Base-by-base conservation (phyloP, 306 rosid genomes). In the Cicer yamashitae region DNA sequence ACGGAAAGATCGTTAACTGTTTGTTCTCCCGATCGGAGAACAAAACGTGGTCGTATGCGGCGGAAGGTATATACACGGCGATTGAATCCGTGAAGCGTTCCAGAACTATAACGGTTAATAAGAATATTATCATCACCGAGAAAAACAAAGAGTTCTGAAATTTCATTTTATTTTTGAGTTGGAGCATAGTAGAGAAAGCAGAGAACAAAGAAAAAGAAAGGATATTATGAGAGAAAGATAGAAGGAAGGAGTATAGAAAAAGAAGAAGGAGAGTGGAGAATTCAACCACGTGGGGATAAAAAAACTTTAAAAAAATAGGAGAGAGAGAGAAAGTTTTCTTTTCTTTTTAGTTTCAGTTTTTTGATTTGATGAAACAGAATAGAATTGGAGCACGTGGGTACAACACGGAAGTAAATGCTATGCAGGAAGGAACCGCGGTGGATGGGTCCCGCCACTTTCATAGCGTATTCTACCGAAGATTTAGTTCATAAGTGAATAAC, bases 351-450 rank as follows among this genome's bases (percentile, higher is more conserved):
- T 48, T 59, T 51, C 1, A 58, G 12, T 30, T 39, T 3, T 30
- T 62, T 8, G 0, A 41, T 22, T 17, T 5, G 14, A 41, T 15
- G 22, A 66, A 48, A 10, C 10, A 20, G 62, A 56, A 20, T 5
- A 13, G 30, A 70, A 84, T 74, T 78, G 18, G 1, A 78, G 70
- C 88, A 85, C 88, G 88, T 85, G 83, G 71, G 63, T n/a, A 15
- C 18, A 51, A 64, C 9, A 45, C 10, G 51, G 47, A 52, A 14
- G 70, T 53, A 20, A 71, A 62, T 67, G 69, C 30, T 39, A 15
- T 14, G 69, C 13, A 63, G 71, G 45, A 70, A 63, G 71, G 45
- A 70, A 50, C 53, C 34, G 54, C 20, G 7, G 5, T 43, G 13
- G 46, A 22, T 48, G 46, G 63, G 48, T 40, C 69, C 69, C 50